phyloP scores from a whole-genome alignment of 768 basidiomycete genomes.

The Rhizopogon roseolus region DNA sequence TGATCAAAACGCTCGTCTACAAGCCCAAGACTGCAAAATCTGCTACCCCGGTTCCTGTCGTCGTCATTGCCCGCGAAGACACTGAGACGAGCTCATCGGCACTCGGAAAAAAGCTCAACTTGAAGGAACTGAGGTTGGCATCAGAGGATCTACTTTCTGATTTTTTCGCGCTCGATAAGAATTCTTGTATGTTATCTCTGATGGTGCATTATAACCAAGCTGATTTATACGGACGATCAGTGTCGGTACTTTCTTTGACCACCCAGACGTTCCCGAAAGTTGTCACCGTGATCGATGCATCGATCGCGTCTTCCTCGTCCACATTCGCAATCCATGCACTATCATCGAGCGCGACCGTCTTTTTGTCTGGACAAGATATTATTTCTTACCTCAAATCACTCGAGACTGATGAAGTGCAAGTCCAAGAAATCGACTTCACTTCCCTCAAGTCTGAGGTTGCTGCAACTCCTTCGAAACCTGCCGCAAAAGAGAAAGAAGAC shows the following conservation, averaged over 20 bases:
- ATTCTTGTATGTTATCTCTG: slow-evolving; percentile 62
- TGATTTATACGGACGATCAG: slow-evolving; percentile 34
- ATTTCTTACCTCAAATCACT: slow-evolving; percentile 64
- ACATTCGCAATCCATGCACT: slow-evolving; percentile 73
- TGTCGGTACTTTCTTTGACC: slow-evolving; percentile 77
- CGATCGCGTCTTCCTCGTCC: slow-evolving; percentile 57
- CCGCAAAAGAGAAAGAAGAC: slow-evolving; percentile 61
- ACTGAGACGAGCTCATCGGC: slow-evolving; percentile 79
- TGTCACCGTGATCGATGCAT: slow-evolving; percentile 70
- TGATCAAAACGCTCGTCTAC: slow-evolving; percentile 88
- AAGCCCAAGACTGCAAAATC: slow-evolving; percentile 96
- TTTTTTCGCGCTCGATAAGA: slow-evolving; percentile 81
- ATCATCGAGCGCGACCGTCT: slow-evolving; percentile 66
- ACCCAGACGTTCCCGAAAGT: slow-evolving; percentile 63
- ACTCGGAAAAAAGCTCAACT: slow-evolving; percentile 71
- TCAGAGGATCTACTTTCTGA: slow-evolving; percentile 82
- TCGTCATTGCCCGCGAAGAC: slow-evolving; percentile 80
- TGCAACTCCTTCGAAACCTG: slow-evolving; percentile 24
- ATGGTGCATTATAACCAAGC: background rate
- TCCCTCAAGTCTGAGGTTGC: slow-evolving; percentile 48
- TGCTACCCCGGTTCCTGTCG: slow-evolving; percentile 76
- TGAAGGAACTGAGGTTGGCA: slow-evolving; percentile 87
- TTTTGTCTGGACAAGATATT: slow-evolving; percentile 78
- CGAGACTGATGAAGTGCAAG: slow-evolving; percentile 58
- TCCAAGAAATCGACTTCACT: slow-evolving; percentile 73